Conservation (phyloP, 164 flowering plant species). For the Stephania cephalantha region DNA sequence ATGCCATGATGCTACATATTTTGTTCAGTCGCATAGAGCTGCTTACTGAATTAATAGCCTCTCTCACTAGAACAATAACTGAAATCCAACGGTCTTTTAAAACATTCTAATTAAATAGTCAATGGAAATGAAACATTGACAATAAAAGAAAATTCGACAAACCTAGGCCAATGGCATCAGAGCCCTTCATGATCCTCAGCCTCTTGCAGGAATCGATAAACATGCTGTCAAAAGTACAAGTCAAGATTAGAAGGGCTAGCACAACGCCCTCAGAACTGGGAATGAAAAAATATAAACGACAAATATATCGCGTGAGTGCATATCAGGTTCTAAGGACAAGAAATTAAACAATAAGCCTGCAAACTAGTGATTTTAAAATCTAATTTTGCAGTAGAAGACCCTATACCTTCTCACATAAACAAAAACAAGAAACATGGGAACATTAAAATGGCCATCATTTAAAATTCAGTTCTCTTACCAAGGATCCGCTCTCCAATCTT, state of each 20-base stretch:
- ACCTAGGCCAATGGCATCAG: conserved; percentile 97
- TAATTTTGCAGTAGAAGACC: background rate
- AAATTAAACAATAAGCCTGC: background rate
- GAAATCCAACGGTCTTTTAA: background rate
- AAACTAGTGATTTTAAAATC: background rate
- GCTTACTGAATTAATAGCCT: background rate
- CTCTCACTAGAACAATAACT: background rate
- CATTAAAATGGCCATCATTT: background rate
- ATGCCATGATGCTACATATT: background rate
- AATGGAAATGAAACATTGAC: background rate
- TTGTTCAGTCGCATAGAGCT: background rate
- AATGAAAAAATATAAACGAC: background rate
- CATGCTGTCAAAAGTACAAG: conserved; percentile 46
- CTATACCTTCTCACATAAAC: background rate
- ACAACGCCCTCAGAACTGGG: background rate
- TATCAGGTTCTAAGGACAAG: background rate
- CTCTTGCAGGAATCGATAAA: conserved; percentile 80
- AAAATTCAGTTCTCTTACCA: background rate
- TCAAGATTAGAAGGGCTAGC: background rate
- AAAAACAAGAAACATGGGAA: background rate
- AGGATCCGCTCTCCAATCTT: background rate
- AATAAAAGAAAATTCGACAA: conserved; percentile 7
- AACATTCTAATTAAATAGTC: background rate
- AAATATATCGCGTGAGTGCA: background rate
- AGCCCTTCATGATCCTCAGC: conserved; percentile 85